Conservation (phyloP, 805 yeast genomes). For the Nakazawaea holstii region DNA sequence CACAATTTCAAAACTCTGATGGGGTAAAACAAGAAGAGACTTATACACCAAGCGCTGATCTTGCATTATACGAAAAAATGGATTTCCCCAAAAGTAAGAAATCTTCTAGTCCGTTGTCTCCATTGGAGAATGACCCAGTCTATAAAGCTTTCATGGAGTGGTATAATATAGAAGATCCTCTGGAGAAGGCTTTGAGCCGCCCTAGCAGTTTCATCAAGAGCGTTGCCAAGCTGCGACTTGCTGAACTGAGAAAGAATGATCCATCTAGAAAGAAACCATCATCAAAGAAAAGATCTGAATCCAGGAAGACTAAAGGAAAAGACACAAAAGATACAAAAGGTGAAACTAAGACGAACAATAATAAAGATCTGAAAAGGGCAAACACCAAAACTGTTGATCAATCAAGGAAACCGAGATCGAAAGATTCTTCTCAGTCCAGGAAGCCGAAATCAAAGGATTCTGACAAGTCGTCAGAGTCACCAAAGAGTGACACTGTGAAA, state of each 20-base stretch:
- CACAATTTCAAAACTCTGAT: constrained; percentile 20
- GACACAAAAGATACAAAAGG: neutral
- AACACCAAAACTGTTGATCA: no score
- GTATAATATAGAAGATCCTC: constrained; percentile 15
- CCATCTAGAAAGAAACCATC: neutral
- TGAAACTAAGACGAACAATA: neutral
- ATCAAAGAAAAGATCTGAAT: neutral
- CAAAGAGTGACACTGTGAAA: neutral
- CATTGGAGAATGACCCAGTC: constrained; percentile 16
- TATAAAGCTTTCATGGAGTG: constrained; percentile 18
- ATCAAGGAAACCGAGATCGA: no score
- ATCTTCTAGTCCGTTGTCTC: neutral
- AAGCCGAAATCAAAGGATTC: no score
- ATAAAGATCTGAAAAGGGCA: no score
- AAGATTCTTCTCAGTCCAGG: no score
- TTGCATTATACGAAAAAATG: constrained; percentile 29
- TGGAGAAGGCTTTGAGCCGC: constrained; percentile 4
- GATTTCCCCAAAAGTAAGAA: constrained; percentile 8
- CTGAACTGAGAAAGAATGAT: constrained; percentile 3
- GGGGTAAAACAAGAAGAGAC: constrained; percentile 15
- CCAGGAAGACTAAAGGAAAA: no score
- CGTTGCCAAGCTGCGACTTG: neutral
- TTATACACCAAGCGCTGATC: constrained; percentile 29
- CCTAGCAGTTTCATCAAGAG: constrained; percentile 14
- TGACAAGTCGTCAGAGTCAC: neutral